These are phyloP conservation scores for Russula earlei DNA, from an alignment of 768 basidiomycete species.

Conservation along the genomic window DNA sequence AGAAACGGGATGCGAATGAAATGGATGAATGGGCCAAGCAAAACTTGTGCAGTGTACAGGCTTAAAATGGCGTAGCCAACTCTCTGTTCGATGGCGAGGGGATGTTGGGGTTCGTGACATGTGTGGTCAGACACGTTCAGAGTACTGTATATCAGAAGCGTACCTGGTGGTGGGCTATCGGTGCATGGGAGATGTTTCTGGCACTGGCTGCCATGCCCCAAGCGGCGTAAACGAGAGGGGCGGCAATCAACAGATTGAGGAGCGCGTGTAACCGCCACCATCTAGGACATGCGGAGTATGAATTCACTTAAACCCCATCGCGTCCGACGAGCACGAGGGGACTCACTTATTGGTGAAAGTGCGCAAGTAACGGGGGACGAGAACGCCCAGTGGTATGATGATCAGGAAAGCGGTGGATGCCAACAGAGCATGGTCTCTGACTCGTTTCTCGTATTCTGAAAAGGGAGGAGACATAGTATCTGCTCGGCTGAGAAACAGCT, in stretches of 20 bases:
- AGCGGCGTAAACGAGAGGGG: slow-evolving; percentile 36
- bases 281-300: no score
- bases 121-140: background rate
- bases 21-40: slow-evolving; percentile 44
- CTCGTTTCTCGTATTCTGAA: no score
- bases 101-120: background rate
- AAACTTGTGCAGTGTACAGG: slow-evolving; percentile 43
- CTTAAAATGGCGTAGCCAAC: slow-evolving; percentile 44
- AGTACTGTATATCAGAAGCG: background rate
- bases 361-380: slow-evolving; percentile 20
- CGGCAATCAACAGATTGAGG: no score
- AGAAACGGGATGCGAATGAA: slow-evolving; percentile 35
- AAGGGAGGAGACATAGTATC: no score
- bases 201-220: slow-evolving; percentile 31
- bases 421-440: slow-evolving; percentile 14
- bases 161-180: slow-evolving; percentile 34
- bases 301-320: no score
- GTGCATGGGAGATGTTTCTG: background rate
- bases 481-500: no score
- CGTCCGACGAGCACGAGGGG: no score
- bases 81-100: slow-evolving; percentile 29
- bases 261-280: no score
- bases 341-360: no score
- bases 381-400: slow-evolving; percentile 22
- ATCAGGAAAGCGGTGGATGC: slow-evolving; percentile 20